A percentile compares a stretch with the other conserved stretches of the same genome.
phyloP scores from a whole-genome alignment of 2,329 filamentous ascomycete genomes.

The Torrubiella hemipterigena region DNA sequence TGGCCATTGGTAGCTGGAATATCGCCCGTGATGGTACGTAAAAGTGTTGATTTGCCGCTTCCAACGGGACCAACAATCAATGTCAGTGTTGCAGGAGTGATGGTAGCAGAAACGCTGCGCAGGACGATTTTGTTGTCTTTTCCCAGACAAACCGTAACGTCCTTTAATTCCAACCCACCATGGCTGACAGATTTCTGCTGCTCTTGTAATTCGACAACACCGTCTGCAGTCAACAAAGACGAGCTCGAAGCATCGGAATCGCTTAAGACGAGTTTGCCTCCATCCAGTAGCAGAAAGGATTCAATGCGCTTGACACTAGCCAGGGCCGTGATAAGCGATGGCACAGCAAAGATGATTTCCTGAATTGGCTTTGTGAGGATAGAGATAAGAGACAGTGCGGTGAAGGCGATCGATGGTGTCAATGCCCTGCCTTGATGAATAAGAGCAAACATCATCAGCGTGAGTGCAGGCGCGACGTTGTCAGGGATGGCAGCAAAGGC shows the following conservation, averaged over 20 bases:
- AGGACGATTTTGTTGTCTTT: conserved; percentile 8
- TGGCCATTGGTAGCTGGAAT: conserved; percentile 6
- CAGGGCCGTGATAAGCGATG: background rate
- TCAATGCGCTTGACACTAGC: conserved; percentile 5
- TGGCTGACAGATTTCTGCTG: background rate
- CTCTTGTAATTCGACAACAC: conserved; percentile 1
- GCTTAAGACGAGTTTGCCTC: too few species aligned
- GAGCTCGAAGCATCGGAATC: too few species aligned
- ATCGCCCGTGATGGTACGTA: conserved; percentile 11
- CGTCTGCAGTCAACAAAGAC: background rate
- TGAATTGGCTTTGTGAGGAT: conserved; percentile 2
- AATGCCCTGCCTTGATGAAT: background rate
- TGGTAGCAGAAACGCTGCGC: conserved; percentile 6
- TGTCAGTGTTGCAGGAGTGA: conserved; percentile 7
- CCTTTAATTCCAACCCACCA: conserved; percentile 6
- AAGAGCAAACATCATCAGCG: conserved; percentile 4
- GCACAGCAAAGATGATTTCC: conserved; percentile 1
- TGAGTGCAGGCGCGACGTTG: conserved; percentile 2
- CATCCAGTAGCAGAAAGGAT: conserved; percentile 1
- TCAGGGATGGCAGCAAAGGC: conserved; percentile 6
- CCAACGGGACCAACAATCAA: conserved; percentile 12
- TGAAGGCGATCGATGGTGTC: conserved; percentile 3
- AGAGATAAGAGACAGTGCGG: conserved; percentile 1
- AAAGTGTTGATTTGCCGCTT: conserved; percentile 11
- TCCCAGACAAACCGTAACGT: conserved; percentile 4